phyloP scores from a whole-genome alignment of 306 rosid genomes.

The Luffa aegyptiaca region DNA sequence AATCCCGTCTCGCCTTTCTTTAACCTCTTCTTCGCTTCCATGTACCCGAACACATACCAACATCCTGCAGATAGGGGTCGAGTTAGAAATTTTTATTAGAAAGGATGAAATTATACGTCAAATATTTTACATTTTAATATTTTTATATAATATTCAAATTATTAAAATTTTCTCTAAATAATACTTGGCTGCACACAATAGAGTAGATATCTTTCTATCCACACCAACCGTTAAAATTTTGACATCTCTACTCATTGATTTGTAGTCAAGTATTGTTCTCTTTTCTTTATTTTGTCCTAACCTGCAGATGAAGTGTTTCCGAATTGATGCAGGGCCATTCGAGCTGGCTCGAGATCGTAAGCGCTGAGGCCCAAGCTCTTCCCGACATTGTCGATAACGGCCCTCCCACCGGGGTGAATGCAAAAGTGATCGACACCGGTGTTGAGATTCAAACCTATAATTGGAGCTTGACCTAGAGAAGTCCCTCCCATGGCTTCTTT shows the following conservation, averaged over 20 bases:
- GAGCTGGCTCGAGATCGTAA: slow-evolving; percentile 58
- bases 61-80: background rate
- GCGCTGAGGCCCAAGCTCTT: slow-evolving; percentile 37
- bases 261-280: no score
- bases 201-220: no score
- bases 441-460: slow-evolving; percentile 31
- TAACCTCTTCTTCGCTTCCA: slow-evolving; percentile 87
- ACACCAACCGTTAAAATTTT: no score
- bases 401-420: slow-evolving; percentile 69
- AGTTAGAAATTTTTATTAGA: background rate
- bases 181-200: no score
- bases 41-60: slow-evolving; percentile 83
- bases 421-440: slow-evolving; percentile 66
- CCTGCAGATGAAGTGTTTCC: slow-evolving; percentile 74
- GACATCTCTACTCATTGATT: no score
- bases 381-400: slow-evolving; percentile 71
- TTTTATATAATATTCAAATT: no score
- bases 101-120: no score
- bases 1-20: slow-evolving; percentile 51
- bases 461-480: background rate
- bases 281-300: no score
- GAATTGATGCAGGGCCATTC: slow-evolving; percentile 73
- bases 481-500: background rate
- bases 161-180: no score
- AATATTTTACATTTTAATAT: no score